Evolutionary conservation across 495 filamentous ascomycete genomes (phyloP).

Genomic region (Penicillium mononematosum): DNA sequence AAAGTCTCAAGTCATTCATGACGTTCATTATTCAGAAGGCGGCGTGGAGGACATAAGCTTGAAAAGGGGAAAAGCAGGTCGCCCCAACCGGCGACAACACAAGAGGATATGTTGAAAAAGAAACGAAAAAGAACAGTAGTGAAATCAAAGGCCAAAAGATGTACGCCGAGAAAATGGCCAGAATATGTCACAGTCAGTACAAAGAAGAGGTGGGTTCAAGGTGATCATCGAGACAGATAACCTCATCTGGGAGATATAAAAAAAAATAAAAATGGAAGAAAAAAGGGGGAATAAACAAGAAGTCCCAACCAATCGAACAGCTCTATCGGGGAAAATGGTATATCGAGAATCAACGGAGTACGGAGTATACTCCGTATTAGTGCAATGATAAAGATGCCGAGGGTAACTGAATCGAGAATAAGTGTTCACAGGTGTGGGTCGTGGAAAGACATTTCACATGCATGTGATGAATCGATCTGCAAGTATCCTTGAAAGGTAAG

Average conservation of each 20-base stretch:
- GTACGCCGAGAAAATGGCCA: conserved; percentile 20
- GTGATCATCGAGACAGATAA: neutral
- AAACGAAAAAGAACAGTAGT: conserved; percentile 5
- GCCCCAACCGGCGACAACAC: conserved; percentile 15
- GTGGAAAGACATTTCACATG: neutral
- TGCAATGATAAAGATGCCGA: neutral
- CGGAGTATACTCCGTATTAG: conserved; percentile 4
- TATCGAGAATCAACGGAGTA: conserved; percentile 8
- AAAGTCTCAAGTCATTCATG: conserved; percentile 25
- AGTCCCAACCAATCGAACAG: neutral
- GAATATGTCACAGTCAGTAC: conserved; percentile 15
- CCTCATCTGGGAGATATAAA: neutral
- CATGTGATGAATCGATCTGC: conserved; percentile 5
- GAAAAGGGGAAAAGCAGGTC: conserved; percentile 6
- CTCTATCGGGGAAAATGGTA: conserved; percentile 3
- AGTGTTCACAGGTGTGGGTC: neutral
- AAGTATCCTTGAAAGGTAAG: neutral
- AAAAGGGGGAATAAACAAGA: neutral
- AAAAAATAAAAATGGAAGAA: neutral
- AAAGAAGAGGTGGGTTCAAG: conserved; percentile 11
- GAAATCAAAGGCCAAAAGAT: conserved; percentile 12
- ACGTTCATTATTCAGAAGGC: conserved; percentile 30
- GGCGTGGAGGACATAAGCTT: conserved; percentile 24
- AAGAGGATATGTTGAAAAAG: conserved; percentile 15
- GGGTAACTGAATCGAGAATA: neutral